phyloP scores from a whole-genome alignment of 2,329 filamentous ascomycete genomes.

The Fusarium camptoceras region DNA sequence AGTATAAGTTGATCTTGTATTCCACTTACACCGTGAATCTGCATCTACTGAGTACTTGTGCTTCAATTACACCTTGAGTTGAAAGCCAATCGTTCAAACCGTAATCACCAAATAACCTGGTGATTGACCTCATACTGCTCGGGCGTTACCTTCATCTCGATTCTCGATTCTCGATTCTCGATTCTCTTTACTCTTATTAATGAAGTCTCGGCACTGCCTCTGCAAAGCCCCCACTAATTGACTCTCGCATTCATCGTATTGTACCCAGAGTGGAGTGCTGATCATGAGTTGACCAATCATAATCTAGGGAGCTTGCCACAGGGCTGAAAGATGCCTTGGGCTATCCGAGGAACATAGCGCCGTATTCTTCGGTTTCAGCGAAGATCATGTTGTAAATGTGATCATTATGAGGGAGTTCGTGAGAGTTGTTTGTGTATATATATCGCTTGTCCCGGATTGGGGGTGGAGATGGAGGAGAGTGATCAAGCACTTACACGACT shows the following conservation, averaged over 20 bases:
- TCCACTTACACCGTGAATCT: neutral
- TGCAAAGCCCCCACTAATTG: slow-evolving; percentile 32
- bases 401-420: neutral
- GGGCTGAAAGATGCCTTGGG: slow-evolving; percentile 30
- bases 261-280: slow-evolving; percentile 15
- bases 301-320: neutral
- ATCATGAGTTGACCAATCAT: slow-evolving; percentile 30
- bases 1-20: neutral
- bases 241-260: slow-evolving; percentile 51
- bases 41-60: neutral
- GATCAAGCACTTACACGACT: neutral
- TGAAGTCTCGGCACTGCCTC: slow-evolving; percentile 27
- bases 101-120: neutral
- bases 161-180: neutral
- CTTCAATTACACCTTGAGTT: neutral
- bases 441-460: neutral
- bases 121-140: neutral
- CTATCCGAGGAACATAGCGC: slow-evolving; percentile 4
- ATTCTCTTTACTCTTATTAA: neutral
- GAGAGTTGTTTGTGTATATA: slow-evolving; percentile 16
- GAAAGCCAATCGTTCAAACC: neutral
- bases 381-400: neutral
- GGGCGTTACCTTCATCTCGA: slow-evolving; percentile 4
- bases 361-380: slow-evolving; percentile 38
- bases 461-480: neutral